A percentile compares a stretch with the other conserved stretches of the same genome.
Evolutionary conservation across 495 filamentous ascomycete species (phyloP).

Genomic region (Immersiella caudata): DNA sequence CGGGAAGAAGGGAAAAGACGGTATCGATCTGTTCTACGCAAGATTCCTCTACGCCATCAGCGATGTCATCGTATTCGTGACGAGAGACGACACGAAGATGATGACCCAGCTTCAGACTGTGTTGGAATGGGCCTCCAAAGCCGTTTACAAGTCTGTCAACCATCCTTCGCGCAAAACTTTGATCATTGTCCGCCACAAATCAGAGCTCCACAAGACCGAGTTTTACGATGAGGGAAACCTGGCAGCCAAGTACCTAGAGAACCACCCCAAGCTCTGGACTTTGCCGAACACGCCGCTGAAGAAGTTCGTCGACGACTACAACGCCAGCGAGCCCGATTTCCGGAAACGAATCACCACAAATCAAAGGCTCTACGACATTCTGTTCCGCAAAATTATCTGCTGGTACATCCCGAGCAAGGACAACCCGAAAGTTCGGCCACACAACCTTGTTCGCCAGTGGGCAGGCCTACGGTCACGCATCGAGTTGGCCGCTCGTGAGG

Average conservation of each 20-base stretch:
- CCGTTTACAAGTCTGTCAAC: neutral
- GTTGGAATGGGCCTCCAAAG: neutral
- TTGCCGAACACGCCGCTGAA: neutral
- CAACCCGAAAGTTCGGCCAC: neutral
- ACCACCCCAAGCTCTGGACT: neutral
- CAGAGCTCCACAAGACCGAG: neutral
- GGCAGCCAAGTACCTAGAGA: neutral
- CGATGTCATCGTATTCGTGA: neutral
- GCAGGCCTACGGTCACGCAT: neutral
- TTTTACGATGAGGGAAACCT: neutral
- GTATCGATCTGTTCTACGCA: neutral
- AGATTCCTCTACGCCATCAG: conserved; percentile 5
- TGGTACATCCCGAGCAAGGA: neutral
- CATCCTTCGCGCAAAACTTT: neutral
- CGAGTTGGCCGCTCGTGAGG: neutral
- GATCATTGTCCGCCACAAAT: neutral
- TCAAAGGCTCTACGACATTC: neutral
- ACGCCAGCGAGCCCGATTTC: neutral
- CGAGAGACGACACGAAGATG: neutral
- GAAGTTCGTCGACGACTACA: neutral
- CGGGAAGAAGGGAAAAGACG: neutral
- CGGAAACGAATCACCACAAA: neutral
- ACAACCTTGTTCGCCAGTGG: neutral
- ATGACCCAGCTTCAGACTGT: neutral
- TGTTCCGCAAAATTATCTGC: conserved; percentile 2